phyloP scores from a whole-genome alignment of 2,329 filamentous ascomycete genomes.

The Aspergillus uvarum region DNA sequence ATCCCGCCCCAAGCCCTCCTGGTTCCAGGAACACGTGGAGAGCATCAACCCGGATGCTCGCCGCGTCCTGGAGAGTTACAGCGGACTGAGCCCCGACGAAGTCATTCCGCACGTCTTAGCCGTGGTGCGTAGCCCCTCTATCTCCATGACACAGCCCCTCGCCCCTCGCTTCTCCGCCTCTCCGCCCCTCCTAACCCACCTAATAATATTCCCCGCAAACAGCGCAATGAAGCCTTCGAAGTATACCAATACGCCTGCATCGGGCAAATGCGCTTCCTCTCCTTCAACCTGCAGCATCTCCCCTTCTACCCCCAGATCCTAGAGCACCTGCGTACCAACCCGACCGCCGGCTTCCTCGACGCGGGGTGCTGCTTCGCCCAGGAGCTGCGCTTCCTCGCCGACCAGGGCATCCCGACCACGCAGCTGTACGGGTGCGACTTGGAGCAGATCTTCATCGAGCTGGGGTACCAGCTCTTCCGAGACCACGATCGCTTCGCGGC shows the following conservation, averaged over 20 bases:
- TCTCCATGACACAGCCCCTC: neutral
- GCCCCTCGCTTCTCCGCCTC: too few relatives aligned
- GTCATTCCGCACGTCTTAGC: slow-evolving; percentile 18
- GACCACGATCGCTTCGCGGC: slow-evolving; percentile 51
- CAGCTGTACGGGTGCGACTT: slow-evolving; percentile 48
- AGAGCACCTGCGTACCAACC: slow-evolving; percentile 11
- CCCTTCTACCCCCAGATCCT: slow-evolving; percentile 13
- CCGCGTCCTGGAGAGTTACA: slow-evolving; percentile 18
- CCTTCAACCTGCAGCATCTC: slow-evolving; percentile 18
- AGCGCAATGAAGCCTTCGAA: slow-evolving; percentile 19
- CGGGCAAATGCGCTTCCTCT: slow-evolving; percentile 20
- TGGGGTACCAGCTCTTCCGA: slow-evolving; percentile 62
- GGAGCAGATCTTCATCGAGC: slow-evolving; percentile 50
- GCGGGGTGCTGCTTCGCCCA: slow-evolving; percentile 22
- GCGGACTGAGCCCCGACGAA: slow-evolving; percentile 14
- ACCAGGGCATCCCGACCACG: slow-evolving; percentile 14
- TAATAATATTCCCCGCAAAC: neutral
- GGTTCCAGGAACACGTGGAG: slow-evolving; percentile 18
- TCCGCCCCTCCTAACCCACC: neutral
- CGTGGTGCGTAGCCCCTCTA: slow-evolving; percentile 5
- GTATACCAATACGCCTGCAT: slow-evolving; percentile 20
- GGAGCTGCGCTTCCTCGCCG: slow-evolving; percentile 18
- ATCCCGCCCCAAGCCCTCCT: neutral
- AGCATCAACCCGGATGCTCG: slow-evolving; percentile 20
- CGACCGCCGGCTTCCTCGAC: slow-evolving; percentile 16